These are phyloP conservation scores for Pleurotus giganteus DNA, from an alignment of 768 basidiomycete species.

Conservation along the genomic window DNA sequence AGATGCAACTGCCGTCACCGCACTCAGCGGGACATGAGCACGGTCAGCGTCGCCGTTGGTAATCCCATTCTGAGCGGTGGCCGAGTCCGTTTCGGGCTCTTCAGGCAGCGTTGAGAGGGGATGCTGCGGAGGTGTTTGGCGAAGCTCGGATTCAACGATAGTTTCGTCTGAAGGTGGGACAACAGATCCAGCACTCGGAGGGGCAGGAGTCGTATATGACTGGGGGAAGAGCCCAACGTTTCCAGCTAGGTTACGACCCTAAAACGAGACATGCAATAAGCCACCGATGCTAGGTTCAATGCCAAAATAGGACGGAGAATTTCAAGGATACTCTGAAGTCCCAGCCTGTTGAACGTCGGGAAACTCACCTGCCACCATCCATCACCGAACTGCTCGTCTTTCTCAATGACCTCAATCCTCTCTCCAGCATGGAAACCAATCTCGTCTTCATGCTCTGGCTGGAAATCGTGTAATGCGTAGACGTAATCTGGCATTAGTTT, in stretches of 20 bases:
- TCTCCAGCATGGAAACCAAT: conserved; percentile 84
- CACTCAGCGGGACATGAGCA: conserved; percentile 6
- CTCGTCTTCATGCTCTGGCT: conserved; percentile 94
- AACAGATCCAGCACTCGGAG: conserved; percentile 33
- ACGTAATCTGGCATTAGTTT: conserved; percentile 81
- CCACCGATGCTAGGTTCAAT: neutral
- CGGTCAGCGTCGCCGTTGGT: neutral
- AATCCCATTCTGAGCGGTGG: conserved; percentile 12
- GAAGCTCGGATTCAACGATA: conserved; percentile 14
- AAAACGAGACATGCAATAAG: conserved; percentile 17
- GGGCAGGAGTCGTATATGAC: conserved; percentile 73
- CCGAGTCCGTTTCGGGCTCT: conserved; percentile 40
- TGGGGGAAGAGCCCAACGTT: conserved; percentile 90
- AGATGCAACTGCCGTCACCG: neutral
- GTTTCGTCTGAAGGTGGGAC: conserved; percentile 19
- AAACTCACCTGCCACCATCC: conserved; percentile 83
- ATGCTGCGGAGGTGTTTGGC: conserved; percentile 14
- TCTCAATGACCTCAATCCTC: conserved; percentile 85
- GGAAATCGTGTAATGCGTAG: conserved; percentile 84
- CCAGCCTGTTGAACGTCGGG: conserved; percentile 1
- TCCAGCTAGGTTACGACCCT: conserved; percentile 84
- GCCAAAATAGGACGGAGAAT: neutral
- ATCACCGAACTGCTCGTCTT: conserved; percentile 89
- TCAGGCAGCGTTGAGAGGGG: conserved; percentile 46
- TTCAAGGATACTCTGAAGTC: too few relatives aligned